Percentiles rank a stretch among this genome's conserved stretches.
phyloP scores from a whole-genome alignment of 371 early-diverging fungal species.

The Nematocida sp. region DNA sequence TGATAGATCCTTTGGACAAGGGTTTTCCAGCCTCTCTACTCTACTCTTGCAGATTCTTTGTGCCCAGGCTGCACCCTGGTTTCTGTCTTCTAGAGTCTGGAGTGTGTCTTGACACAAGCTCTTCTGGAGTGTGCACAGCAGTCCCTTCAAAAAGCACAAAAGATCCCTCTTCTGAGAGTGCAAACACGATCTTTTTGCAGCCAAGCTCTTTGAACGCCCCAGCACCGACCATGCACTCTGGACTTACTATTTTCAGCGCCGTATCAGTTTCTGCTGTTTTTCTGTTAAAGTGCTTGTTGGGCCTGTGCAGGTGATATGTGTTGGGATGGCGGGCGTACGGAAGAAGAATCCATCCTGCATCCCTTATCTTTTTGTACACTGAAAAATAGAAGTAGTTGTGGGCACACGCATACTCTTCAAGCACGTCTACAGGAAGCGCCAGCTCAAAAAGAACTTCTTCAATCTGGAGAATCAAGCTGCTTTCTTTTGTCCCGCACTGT shows the following conservation, averaged over 20 bases:
- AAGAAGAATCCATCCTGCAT: slow-evolving; percentile 28
- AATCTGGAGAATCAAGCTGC: not conserved
- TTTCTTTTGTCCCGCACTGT: slow-evolving; percentile 16
- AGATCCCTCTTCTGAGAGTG: slow-evolving; percentile 1
- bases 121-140: no score
- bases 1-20: no score
- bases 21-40: no score
- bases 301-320: slow-evolving; percentile 8
- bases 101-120: no score
- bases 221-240: not conserved
- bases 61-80: no score
- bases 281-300: slow-evolving; percentile 38
- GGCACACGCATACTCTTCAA: not conserved
- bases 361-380: slow-evolving; percentile 14
- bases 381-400: not conserved
- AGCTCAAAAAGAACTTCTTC: slow-evolving; percentile 43
- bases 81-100: no score
- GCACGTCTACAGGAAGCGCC: not conserved
- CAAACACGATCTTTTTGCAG: not conserved
- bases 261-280: not conserved
- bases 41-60: no score
- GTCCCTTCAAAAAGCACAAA: no score
- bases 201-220: not conserved
- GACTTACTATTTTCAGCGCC: slow-evolving; percentile 3
- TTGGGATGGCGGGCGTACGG: not conserved